A percentile compares a stretch with the other conserved stretches of the same genome.
These are phyloP conservation scores for Mortierella sp. DNA, from an alignment of 371 early-diverging fungal genomes.

Conservation along the genomic window DNA sequence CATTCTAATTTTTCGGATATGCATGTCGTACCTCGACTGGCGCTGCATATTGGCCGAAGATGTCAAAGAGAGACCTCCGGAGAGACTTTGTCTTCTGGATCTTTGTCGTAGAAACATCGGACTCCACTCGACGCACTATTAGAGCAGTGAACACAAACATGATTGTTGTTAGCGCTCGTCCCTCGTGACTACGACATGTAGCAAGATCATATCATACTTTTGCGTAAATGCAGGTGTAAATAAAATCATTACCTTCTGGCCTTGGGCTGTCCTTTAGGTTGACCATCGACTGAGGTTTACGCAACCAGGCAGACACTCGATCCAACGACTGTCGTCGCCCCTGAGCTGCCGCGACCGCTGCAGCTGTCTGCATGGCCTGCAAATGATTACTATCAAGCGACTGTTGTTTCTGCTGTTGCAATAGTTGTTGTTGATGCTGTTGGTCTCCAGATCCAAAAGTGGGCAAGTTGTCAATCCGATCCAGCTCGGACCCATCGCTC, in stretches of 20 bases:
- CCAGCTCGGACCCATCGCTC: conserved; percentile 53
- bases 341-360: conserved; percentile 13
- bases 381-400: background rate
- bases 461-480: conserved; percentile 46
- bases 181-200: background rate
- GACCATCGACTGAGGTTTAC: conserved; percentile 44
- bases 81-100: conserved; percentile 44
- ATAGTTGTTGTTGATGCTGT: background rate
- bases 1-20: background rate
- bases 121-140: conserved; percentile 9
- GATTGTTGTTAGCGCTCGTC: background rate
- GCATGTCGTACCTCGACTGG: conserved; percentile 22
- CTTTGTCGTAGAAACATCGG: conserved; percentile 11
- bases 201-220: background rate
- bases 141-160: background rate
- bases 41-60: conserved; percentile 27
- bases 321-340: conserved; percentile 31
- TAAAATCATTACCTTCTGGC: conserved; percentile 21
- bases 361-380: conserved; percentile 1
- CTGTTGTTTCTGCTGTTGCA: conserved; percentile 7
- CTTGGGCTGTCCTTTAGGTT: conserved; percentile 35
- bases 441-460: conserved; percentile 18
- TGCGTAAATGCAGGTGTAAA: background rate
- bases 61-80: conserved; percentile 50
- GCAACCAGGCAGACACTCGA: conserved; percentile 43